Evolutionary conservation across 139 green algal genomes (phyloP), one percentile per base, ranked within the genome.

Genomic region (Volvox reticuliferus): DNA sequence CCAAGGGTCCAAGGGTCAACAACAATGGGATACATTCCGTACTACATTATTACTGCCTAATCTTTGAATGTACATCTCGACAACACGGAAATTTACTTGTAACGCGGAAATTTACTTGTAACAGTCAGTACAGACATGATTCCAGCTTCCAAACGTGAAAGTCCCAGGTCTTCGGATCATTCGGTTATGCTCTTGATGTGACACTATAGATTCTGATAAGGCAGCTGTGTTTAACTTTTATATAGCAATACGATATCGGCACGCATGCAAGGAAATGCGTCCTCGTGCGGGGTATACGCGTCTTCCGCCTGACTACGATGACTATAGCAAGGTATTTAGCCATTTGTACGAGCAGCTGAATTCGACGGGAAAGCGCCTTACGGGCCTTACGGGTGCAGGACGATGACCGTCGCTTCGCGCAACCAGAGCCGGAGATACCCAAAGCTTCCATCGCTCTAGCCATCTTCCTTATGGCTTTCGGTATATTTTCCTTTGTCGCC

Each of bases 381-480:
- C 9, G 65, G 65, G 65, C 65, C 65, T 73, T 73, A 73, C 21
- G 30, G 86, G 5, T 75, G 83, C 68, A 92, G 65, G 55, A 17
- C 32, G 76, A 91, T 20, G 90, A 92, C 71, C 21, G 12, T 1
- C 81, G 89, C 3, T 92, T 92, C 61, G 1, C 5, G 14, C 1
- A 61, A 5, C 79, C 75, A 0, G 55, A 78, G 26, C 73, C 89
- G 1, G 82, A 89, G 18, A 24, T 84, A 6, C 93, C 93, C 0
- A 92, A 81, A 33, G 91, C 37, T 9, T 84, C 93, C 16, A 62
- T 95, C 9, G 89, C 85, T 2, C 85, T 95, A n/a, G 92, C 93
- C 32, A 14, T 94, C 0, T 93, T 94, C 68, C 87, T 95, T 28
- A 92, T 79, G 30, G 16, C 86, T 9, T 93, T 95, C 86, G 93